phyloP scores from a whole-genome alignment of 2,329 filamentous ascomycete species.

The Monosporascus sp. region DNA sequence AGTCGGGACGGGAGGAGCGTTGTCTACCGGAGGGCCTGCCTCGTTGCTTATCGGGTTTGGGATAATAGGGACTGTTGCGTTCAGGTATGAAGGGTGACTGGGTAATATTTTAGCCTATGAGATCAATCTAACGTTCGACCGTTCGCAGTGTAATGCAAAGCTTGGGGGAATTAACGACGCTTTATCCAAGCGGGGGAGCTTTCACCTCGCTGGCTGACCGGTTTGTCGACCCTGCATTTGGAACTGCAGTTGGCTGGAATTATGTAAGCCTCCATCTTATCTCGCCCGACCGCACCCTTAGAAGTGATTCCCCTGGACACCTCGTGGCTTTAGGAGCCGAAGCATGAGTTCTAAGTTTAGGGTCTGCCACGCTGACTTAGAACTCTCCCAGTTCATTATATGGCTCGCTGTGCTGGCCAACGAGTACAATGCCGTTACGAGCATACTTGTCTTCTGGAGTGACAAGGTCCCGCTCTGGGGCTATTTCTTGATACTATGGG shows the following conservation, averaged over 20 bases:
- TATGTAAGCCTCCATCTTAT: slow-evolving; percentile 43
- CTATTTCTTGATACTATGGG: slow-evolving; percentile 71
- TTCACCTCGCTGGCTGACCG: slow-evolving; percentile 67
- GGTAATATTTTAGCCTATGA: slow-evolving; percentile 16
- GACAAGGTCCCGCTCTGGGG: slow-evolving; percentile 58
- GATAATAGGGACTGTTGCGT: slow-evolving; percentile 64
- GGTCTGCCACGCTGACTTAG: background rate
- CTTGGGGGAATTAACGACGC: slow-evolving; percentile 67
- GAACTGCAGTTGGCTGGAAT: slow-evolving; percentile 65
- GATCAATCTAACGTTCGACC: slow-evolving; percentile 3
- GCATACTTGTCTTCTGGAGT: slow-evolving; percentile 62
- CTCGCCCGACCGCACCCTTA: too few species aligned
- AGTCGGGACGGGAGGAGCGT: slow-evolving; percentile 64
- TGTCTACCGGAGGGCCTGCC: slow-evolving; percentile 64
- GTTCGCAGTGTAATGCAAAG: slow-evolving; percentile 61
- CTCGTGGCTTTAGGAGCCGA: slow-evolving; percentile 3
- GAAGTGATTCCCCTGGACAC: too few species aligned
- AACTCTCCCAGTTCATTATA: background rate
- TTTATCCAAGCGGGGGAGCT: slow-evolving; percentile 66
- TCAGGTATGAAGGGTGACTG: slow-evolving; percentile 22
- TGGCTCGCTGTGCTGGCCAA: slow-evolving; percentile 63
- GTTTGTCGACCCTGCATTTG: slow-evolving; percentile 66
- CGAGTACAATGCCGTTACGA: slow-evolving; percentile 66
- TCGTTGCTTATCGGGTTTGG: slow-evolving; percentile 69
- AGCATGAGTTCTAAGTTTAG: background rate